Evolutionary conservation across 2,329 filamentous ascomycete genomes (phyloP), one percentile per base, ranked within the genome.

Genomic region (Aspergillus bombycis): DNA sequence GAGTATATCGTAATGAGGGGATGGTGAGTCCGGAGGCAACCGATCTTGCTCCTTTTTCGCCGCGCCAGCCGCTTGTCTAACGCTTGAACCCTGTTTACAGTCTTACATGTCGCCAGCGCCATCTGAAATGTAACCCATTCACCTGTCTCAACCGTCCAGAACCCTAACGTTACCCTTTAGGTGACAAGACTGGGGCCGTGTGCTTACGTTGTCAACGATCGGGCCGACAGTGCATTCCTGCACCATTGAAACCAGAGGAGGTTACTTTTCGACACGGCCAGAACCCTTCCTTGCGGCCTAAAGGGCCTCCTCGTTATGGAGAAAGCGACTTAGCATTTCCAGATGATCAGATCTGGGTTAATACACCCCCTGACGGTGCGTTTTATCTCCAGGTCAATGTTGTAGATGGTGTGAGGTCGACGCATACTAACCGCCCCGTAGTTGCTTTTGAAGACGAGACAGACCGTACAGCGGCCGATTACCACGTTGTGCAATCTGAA

Each of bases 41-140:
- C 38, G 14, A n/a, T 28, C 57, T 59, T 48, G 57, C 41, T 38
- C 26, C 10, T 26, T 30, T 30, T 55, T 36, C 34, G n/a, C n/a
- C 34, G 52, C 48, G 32, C 52, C 32, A 55, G 52, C 52, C 52
- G 23, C 28, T 57, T 41, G 19, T 57, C 34, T 57, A 58, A 30
- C 46, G 19, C 56, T 45, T 23, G 21, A 21, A 8, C 11, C 23
- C 38, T 50, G 43, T 14, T 48, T 57, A 32, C 30, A 77, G 75
- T 70, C 74, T 77, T 64, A 77, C 74, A 28, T 77, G 75, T 70
- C 75, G 75, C 68, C 70, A 75, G 71, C 75, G 75, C 72, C 75
- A 77, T 74, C 65, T 77, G 65, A 77, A 76, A 75, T 77, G 75
- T 77, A 72, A 52, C 41, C 55, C 26, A 38, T 34, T 14, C 32